Evolutionary conservation across 2,329 filamentous ascomycete species (phyloP).

Genomic region (Hymenoscyphus salicellus): DNA sequence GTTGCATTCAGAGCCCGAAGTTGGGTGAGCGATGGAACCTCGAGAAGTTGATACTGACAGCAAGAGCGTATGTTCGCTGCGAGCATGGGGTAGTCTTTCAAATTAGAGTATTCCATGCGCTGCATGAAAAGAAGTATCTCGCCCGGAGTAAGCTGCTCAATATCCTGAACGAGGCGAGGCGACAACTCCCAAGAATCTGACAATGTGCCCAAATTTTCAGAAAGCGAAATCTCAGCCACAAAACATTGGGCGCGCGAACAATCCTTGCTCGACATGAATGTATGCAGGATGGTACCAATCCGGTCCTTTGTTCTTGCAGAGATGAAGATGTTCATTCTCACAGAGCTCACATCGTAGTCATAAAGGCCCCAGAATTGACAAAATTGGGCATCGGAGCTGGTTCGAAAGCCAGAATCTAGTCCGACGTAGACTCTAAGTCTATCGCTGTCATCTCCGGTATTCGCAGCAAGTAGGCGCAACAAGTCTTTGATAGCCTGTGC

Average conservation of each 20-base stretch:
- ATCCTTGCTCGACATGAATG: constrained; percentile 43
- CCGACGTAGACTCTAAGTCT: constrained; percentile 40
- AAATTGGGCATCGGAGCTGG: constrained; percentile 28
- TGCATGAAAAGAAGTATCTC: constrained; percentile 42
- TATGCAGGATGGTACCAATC: constrained; percentile 43
- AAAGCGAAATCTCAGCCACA: constrained; percentile 39
- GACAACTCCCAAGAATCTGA: constrained; percentile 34
- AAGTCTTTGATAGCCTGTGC: constrained; percentile 17
- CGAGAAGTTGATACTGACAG: constrained; percentile 35
- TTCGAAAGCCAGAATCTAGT: constrained; percentile 39
- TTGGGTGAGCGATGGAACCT: constrained; percentile 40
- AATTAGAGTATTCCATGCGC: constrained; percentile 24
- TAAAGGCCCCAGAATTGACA: constrained; percentile 39
- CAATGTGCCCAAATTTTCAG: constrained; percentile 29
- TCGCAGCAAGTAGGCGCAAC: constrained; percentile 10
- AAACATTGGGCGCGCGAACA: constrained; percentile 42
- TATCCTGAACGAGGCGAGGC: constrained; percentile 42
- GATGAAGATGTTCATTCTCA: constrained; percentile 37
- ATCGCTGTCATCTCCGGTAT: constrained; percentile 20
- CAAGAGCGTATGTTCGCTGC: constrained; percentile 9
- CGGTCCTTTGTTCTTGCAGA: constrained; percentile 31
- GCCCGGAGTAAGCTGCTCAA: constrained; percentile 41
- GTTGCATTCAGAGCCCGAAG: constrained; percentile 40
- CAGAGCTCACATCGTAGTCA: constrained; percentile 18
- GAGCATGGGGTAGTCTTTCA: constrained; percentile 30